A percentile compares a stretch with the other conserved stretches of the same genome.
Evolutionary conservation across 495 filamentous ascomycete species (phyloP).

Genomic region (Letharia columbiana): DNA sequence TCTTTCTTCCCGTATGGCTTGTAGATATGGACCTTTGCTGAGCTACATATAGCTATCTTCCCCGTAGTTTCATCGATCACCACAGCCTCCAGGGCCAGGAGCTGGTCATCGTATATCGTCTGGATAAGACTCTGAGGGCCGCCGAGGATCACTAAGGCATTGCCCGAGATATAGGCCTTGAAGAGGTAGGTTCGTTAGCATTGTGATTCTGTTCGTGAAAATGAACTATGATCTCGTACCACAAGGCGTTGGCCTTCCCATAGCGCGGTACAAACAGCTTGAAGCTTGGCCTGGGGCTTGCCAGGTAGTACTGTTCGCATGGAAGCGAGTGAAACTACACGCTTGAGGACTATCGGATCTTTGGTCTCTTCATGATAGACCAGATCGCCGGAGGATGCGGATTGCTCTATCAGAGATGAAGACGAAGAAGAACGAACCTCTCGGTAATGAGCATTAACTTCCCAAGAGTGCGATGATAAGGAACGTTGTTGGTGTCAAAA

Average conservation of each 20-base stretch:
- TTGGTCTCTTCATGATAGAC: slow-evolving; percentile 11
- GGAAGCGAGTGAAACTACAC: slow-evolving; percentile 27
- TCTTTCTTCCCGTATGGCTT: slow-evolving; percentile 63
- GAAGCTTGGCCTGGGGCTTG: slow-evolving; percentile 78
- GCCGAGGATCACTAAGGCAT: slow-evolving; percentile 73
- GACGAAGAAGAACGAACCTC: background rate
- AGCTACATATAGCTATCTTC: slow-evolving; percentile 70
- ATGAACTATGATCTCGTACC: slow-evolving; percentile 41
- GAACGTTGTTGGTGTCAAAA: background rate
- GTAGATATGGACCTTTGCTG: slow-evolving; percentile 63
- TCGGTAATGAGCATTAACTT: background rate
- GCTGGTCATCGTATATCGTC: slow-evolving; percentile 82
- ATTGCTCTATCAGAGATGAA: background rate
- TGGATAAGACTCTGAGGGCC: slow-evolving; percentile 69
- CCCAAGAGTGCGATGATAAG: background rate
- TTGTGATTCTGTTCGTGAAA: slow-evolving; percentile 4
- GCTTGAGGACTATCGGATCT: slow-evolving; percentile 13
- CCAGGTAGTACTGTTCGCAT: slow-evolving; percentile 84
- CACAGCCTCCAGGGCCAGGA: slow-evolving; percentile 59
- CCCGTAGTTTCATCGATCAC: slow-evolving; percentile 72
- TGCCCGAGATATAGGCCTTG: slow-evolving; percentile 83
- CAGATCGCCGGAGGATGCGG: background rate
- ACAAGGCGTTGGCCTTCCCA: slow-evolving; percentile 77
- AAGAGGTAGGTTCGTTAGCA: slow-evolving; percentile 19
- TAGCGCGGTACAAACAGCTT: slow-evolving; percentile 76